A percentile compares a stretch with the other conserved stretches of the same genome.
These are phyloP conservation scores for Bruguiera gymnorhiza DNA, from an alignment of 345 rosid species.

Conservation along the genomic window DNA sequence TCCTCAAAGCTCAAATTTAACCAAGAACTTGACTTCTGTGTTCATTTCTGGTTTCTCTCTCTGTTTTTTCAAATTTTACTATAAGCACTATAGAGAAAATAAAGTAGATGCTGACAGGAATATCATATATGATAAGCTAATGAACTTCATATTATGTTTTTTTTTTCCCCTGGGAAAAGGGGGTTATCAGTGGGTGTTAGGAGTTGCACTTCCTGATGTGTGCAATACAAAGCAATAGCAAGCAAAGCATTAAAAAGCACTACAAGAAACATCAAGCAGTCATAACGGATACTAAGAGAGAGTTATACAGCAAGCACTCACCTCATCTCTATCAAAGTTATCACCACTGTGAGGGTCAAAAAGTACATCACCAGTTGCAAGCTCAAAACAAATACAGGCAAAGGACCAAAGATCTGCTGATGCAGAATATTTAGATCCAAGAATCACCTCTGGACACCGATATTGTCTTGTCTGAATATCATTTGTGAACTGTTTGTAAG, in stretches of 20 bases:
- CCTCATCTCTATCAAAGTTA: constrained; percentile 78
- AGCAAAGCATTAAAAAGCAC: background rate
- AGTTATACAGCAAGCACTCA: constrained; percentile 18
- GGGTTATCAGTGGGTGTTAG: no score
- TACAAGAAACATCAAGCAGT: background rate
- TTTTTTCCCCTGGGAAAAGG: no score
- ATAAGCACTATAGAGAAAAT: no score
- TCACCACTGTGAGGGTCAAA: constrained; percentile 74
- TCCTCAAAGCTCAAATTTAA: no score
- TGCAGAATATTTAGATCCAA: constrained; percentile 73
- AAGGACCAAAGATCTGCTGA: constrained; percentile 81
- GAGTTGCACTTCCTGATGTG: no score
- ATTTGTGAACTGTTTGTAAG: constrained; percentile 68
- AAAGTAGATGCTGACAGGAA: no score
- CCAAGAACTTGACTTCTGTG: no score
- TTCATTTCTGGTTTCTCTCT: no score
- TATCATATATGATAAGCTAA: no score
- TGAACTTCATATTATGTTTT: no score
- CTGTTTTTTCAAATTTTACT: no score
- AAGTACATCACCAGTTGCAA: constrained; percentile 72
- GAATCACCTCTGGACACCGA: constrained; percentile 71
- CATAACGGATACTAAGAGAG: background rate
- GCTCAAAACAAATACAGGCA: constrained; percentile 81
- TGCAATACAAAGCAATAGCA: background rate
- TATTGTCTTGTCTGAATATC: constrained; percentile 74